Percentiles rank a stretch among this genome's conserved stretches.
Evolutionary conservation across 2,329 filamentous ascomycete genomes (phyloP).

Genomic region (Colletotrichum scovillei): DNA sequence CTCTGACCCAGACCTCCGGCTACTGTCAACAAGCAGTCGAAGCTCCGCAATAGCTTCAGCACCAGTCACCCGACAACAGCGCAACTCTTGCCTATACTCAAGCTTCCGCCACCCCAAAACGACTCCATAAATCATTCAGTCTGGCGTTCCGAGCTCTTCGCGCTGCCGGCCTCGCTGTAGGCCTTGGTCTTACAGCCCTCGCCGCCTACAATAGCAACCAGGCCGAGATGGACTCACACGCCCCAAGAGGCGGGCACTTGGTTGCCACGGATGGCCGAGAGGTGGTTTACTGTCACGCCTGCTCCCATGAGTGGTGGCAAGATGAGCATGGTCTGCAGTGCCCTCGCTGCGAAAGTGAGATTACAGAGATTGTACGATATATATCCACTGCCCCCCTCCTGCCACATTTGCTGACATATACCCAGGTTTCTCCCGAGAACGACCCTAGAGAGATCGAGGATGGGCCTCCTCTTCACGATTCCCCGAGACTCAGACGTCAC

Average conservation of each 20-base stretch:
- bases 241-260: conserved; percentile 51
- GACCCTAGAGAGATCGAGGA: conserved; percentile 67
- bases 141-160: conserved; percentile 69
- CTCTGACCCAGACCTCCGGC: too few relatives aligned
- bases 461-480: conserved; percentile 36
- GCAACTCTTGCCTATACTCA: not conserved
- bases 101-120: not conserved
- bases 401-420: conserved; percentile 39
- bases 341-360: conserved; percentile 80
- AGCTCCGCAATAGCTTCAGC: conserved; percentile 1
- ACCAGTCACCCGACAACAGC: not conserved
- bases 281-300: conserved; percentile 88
- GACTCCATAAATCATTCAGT: conserved; percentile 45
- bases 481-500: conserved; percentile 35
- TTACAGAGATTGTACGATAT: conserved; percentile 84
- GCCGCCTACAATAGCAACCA: conserved; percentile 63
- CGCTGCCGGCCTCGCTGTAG: conserved; percentile 65
- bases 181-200: conserved; percentile 69
- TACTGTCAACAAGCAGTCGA: not conserved
- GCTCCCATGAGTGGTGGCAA: conserved; percentile 83
- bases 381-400: not conserved
- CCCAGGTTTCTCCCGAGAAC: conserved; percentile 65
- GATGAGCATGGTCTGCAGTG: conserved; percentile 77
- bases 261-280: conserved; percentile 68
- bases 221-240: conserved; percentile 52